A percentile compares a stretch with the other conserved stretches of the same genome.
phyloP scores from a whole-genome alignment of 2,329 filamentous ascomycete species.

The Ceratocystis harringtonii region DNA sequence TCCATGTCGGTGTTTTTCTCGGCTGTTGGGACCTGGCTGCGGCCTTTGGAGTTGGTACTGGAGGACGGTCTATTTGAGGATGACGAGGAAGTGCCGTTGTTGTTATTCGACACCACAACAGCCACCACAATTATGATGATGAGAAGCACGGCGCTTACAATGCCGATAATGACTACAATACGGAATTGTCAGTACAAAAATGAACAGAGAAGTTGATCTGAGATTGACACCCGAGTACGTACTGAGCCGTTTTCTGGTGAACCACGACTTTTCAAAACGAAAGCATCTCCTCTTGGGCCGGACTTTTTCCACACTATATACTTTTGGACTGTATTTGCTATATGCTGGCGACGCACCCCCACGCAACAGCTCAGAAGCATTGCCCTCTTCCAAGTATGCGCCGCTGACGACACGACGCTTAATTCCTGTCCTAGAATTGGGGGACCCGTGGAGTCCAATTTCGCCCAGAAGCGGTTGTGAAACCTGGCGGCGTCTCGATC shows the following conservation, averaged over 20 bases:
- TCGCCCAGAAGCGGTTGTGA: constrained; percentile 13
- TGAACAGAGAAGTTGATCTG: background rate
- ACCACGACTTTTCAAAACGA: constrained; percentile 37
- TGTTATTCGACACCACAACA: constrained; percentile 51
- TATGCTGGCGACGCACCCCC: constrained; percentile 34
- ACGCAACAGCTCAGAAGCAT: constrained; percentile 27
- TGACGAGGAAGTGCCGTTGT: constrained; percentile 26
- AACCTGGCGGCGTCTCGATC: constrained; percentile 5
- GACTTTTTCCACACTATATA: constrained; percentile 28
- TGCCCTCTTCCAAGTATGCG: constrained; percentile 52
- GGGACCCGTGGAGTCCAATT: background rate
- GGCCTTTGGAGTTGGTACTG: constrained; percentile 28
- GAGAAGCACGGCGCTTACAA: constrained; percentile 38
- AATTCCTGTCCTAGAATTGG: background rate
- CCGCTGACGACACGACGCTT: constrained; percentile 55
- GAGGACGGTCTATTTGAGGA: constrained; percentile 1
- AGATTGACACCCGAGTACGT: constrained; percentile 27
- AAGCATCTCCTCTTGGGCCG: constrained; percentile 34
- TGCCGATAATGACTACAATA: constrained; percentile 44
- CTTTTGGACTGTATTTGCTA: constrained; percentile 35
- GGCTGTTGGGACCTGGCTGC: constrained; percentile 43
- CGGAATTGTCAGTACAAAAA: constrained; percentile 11
- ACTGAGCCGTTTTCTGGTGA: constrained; percentile 23
- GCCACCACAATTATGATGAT: constrained; percentile 54
- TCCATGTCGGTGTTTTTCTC: constrained; percentile 68